Evolutionary conservation across 2,329 filamentous ascomycete genomes (phyloP).

Genomic region (Conoideocrella luteorostrata): DNA sequence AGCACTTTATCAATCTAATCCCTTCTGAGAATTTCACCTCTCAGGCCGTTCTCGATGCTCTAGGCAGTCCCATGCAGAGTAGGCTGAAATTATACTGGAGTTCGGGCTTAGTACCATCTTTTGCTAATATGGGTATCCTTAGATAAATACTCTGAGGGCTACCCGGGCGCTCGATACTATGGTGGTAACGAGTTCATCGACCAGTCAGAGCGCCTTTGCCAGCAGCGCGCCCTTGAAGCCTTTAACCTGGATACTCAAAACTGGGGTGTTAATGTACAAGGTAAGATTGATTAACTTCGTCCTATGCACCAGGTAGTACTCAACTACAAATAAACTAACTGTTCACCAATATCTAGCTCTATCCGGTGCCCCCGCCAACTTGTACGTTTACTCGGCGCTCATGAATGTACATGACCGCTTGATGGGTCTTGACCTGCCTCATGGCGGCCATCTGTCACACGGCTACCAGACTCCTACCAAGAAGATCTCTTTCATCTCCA

Average conservation of each 20-base stretch:
- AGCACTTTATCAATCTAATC: constrained; percentile 97
- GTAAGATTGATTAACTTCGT: constrained; percentile 51
- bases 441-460: constrained; percentile 92
- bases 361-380: constrained; percentile 67
- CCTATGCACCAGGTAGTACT: background rate
- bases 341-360: constrained; percentile 50
- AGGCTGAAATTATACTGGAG: constrained; percentile 21
- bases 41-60: constrained; percentile 81
- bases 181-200: constrained; percentile 97
- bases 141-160: constrained; percentile 99
- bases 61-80: constrained; percentile 96
- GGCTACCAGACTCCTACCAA: constrained; percentile 92
- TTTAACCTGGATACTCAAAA: constrained; percentile 77
- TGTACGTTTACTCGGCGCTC: constrained; percentile 92
- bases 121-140: too few relatives aligned
- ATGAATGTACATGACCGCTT: constrained; percentile 89
- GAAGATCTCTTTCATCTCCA: constrained; percentile 97
- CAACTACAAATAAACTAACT: background rate
- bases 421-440: constrained; percentile 94
- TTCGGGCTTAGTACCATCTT: constrained; percentile 5
- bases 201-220: constrained; percentile 80
- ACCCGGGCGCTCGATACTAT: constrained; percentile 93
- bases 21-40: constrained; percentile 95
- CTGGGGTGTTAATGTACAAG: constrained; percentile 96
- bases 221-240: constrained; percentile 80